phyloP scores from a whole-genome alignment of 805 yeast genomes.

The Priceomyces medius region DNA sequence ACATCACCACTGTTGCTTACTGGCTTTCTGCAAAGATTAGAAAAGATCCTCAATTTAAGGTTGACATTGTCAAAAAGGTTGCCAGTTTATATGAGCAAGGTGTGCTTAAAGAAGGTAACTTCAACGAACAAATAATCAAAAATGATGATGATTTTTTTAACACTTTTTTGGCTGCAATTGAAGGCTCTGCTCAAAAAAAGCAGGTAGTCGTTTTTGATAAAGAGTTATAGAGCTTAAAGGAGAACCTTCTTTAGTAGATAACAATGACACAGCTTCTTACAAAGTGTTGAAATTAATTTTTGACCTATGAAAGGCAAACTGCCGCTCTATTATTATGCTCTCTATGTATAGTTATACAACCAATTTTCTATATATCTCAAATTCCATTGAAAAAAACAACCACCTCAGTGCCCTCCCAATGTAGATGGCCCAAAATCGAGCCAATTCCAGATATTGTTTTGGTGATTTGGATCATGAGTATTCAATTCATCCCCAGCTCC shows the following conservation, averaged over 20 bases:
- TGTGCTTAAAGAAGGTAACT: constrained; percentile 50
- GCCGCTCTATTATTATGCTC: too few relatives aligned
- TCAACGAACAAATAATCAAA: constrained; percentile 36
- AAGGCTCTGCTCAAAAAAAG: constrained; percentile 40
- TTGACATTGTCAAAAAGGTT: constrained; percentile 52
- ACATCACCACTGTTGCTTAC: constrained; percentile 27
- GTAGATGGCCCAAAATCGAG: constrained; percentile 34
- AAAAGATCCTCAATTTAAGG: constrained; percentile 55
- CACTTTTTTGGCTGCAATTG: constrained; percentile 45
- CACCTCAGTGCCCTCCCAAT: neutral
- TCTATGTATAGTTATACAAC: too few relatives aligned
- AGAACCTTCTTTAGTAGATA: too few relatives aligned
- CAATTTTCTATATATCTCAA: too few relatives aligned
- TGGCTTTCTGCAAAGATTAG: constrained; percentile 31
- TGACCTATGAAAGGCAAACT: too few relatives aligned
- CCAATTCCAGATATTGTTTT: constrained; percentile 37
- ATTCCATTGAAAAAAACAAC: too few relatives aligned
- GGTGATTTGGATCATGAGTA: constrained; percentile 1
- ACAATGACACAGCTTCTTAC: too few relatives aligned
- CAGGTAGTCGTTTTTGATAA: constrained; percentile 36
- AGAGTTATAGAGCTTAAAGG: too few relatives aligned
- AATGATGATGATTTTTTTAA: constrained; percentile 43
- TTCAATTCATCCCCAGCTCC: constrained; percentile 11
- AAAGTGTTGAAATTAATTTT: too few relatives aligned
- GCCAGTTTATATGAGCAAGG: constrained; percentile 58